phyloP scores from a whole-genome alignment of 192 early-diverging fungal species.

The Rhizophagus sp. region DNA sequence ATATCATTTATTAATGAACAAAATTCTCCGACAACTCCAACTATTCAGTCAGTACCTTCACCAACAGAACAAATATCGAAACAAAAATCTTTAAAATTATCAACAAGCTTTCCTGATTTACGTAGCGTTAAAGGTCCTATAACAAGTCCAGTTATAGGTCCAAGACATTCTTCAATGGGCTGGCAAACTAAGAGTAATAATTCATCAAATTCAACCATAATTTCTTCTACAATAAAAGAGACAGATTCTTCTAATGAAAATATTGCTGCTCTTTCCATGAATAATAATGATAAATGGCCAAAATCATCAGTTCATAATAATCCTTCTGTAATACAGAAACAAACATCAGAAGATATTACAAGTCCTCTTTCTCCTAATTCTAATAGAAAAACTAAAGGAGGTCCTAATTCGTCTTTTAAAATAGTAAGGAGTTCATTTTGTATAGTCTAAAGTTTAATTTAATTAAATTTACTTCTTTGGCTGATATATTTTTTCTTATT shows the following conservation, averaged over 20 bases:
- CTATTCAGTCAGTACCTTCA: not conserved
- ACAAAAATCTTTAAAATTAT: slow-evolving; percentile 11
- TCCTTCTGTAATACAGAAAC: not conserved
- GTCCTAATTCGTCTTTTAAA: not conserved
- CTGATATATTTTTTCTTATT: not conserved
- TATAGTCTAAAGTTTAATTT: not conserved
- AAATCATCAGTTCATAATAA: not conserved
- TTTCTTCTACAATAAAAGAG: not conserved
- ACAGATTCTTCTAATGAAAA: not conserved
- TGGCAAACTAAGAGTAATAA: not conserved
- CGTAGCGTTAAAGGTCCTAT: not conserved
- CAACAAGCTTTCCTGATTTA: not conserved
- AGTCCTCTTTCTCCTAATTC: not conserved
- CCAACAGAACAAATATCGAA: not conserved
- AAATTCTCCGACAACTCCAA: slow-evolving; percentile 12
- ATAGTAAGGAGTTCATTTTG: not conserved
- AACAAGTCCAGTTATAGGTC: not conserved
- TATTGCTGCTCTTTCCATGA: not conserved
- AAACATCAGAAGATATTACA: not conserved
- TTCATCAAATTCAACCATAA: not conserved
- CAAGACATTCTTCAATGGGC: slow-evolving; percentile 12
- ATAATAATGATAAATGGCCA: not conserved
- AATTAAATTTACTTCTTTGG: not conserved
- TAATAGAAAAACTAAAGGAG: not conserved
- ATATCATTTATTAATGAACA: not conserved